Percentiles rank a stretch among this genome's conserved stretches.
Conservation (phyloP, 805 yeast genomes). For the Cyberlindnera samutprakarnensis region DNA sequence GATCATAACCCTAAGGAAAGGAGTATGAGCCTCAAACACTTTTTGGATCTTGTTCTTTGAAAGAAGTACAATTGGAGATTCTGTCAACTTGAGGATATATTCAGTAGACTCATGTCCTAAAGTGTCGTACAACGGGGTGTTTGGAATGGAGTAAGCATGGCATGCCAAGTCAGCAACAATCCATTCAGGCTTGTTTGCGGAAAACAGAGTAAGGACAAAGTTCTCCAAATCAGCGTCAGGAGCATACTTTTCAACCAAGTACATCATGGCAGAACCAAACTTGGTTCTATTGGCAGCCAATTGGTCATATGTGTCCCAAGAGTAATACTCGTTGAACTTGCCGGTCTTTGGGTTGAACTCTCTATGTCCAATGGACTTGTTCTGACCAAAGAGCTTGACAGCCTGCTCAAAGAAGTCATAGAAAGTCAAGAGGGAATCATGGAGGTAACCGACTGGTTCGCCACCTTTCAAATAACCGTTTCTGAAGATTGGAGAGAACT, state of each 20-base stretch:
- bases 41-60: slow-evolving; percentile 42
- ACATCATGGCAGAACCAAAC: slow-evolving; percentile 50
- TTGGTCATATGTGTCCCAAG: slow-evolving; percentile 34
- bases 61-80: slow-evolving; percentile 52
- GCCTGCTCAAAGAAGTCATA: slow-evolving; percentile 38
- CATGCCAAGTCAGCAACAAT: slow-evolving; percentile 61
- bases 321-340: slow-evolving; percentile 33
- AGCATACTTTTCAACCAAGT: slow-evolving; percentile 33
- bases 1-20: slow-evolving; percentile 44
- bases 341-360: slow-evolving; percentile 24
- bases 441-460: slow-evolving; percentile 29
- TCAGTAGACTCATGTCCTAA: slow-evolving; percentile 53
- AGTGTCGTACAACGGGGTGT: slow-evolving; percentile 50
- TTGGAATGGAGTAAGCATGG: slow-evolving; percentile 45
- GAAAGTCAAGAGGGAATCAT: slow-evolving; percentile 37
- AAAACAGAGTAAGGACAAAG: slow-evolving; percentile 49
- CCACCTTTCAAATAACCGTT: slow-evolving; percentile 27
- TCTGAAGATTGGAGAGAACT: slow-evolving; percentile 47
- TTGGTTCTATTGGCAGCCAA: slow-evolving; percentile 35
- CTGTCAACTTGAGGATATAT: slow-evolving; percentile 54
- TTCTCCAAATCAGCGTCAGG: slow-evolving; percentile 24
- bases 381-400: slow-evolving; percentile 27
- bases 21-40: slow-evolving; percentile 38
- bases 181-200: slow-evolving; percentile 64
- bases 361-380: slow-evolving; percentile 42